A percentile compares a stretch with the other conserved stretches of the same genome.
Evolutionary conservation across 106 monocot genomes (phyloP).

Genomic region (Amphibolis antarctica): DNA sequence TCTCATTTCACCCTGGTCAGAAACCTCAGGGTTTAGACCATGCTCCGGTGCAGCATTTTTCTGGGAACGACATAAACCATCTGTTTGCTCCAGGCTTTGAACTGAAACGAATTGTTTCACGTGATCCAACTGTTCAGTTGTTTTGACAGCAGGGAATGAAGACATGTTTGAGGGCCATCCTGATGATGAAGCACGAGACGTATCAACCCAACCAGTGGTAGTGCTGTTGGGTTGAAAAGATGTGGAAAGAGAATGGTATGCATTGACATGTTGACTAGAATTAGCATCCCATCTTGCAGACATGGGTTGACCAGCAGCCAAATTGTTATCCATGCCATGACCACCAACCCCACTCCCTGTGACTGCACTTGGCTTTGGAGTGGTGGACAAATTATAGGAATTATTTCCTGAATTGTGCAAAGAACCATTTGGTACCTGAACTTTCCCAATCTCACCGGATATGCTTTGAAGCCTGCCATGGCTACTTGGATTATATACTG

Average conservation of each 20-base stretch:
- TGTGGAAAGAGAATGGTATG: conserved; percentile 1
- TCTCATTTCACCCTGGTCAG: neutral
- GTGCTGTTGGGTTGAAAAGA: neutral
- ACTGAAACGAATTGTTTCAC: too few relatives aligned
- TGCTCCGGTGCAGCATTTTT: too few relatives aligned
- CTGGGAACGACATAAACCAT: too few relatives aligned
- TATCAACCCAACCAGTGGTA: conserved; percentile 1
- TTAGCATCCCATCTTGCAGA: neutral
- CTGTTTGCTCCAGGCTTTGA: too few relatives aligned
- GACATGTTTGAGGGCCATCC: neutral
- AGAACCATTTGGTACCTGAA: neutral
- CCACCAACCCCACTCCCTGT: conserved; percentile 3
- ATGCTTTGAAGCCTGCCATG: neutral
- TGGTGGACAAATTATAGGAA: conserved; percentile 1
- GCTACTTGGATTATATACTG: neutral
- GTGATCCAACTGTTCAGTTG: too few relatives aligned
- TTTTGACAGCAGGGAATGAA: neutral
- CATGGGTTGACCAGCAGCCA: conserved; percentile 1
- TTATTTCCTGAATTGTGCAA: neutral
- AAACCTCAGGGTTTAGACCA: too few relatives aligned
- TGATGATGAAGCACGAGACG: neutral
- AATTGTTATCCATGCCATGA: conserved; percentile 4
- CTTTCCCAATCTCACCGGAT: neutral
- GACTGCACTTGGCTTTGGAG: neutral
- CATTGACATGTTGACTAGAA: neutral